Base-by-base conservation (phyloP, 2,329 filamentous ascomycete genomes). In the Cytospora piceae region DNA sequence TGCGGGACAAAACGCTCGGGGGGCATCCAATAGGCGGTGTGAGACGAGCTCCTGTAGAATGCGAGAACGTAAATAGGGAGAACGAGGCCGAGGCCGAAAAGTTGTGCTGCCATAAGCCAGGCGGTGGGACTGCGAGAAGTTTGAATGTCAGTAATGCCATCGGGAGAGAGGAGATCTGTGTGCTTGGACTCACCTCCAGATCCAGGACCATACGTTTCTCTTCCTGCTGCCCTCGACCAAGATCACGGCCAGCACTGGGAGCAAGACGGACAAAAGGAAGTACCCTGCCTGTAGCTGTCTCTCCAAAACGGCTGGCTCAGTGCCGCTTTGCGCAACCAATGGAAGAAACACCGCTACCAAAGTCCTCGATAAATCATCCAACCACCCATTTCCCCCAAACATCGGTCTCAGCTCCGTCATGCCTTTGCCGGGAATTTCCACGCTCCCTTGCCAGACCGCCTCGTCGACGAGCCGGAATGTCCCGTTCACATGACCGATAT, bases 1-100 rank as follows among this genome's bases (percentile, higher is more conserved):
- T 49, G 29, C 2, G 60, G 60, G 37, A 62, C 60, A 27, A 55
- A 62, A 17, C 60, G 60, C 52, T 62, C 60, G 15, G 60, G 37
- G 4, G 60, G 60, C 60, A 62, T 62, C 60, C 60, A 62, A 52
- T 62, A 62, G 37, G 60, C 60, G 37, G 60, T 49, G 14, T 20
- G 39, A 0, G 52, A 32, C 29, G 60, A 62, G 52, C 52, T 62
- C n/a, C 54, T n/a, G 52, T 32, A 56, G 52, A 62, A 56, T 0
- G 60, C 60, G 29, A 62, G 60, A 20, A 62, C 52, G n/a, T 62
- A 62, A 8, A 62, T 17, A 20, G 60, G 60, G n/a, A 62, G 24
- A 29, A 62, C 46, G 52, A 62, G 60, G 15, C 60, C 60, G 39
- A 62, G 60, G 37, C 60, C 60, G n/a, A 62, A 34, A 29, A 62